Evolutionary conservation across 768 basidiomycete species (phyloP), one percentile per base, ranked within the genome.

Genomic region (Trametes maxima): DNA sequence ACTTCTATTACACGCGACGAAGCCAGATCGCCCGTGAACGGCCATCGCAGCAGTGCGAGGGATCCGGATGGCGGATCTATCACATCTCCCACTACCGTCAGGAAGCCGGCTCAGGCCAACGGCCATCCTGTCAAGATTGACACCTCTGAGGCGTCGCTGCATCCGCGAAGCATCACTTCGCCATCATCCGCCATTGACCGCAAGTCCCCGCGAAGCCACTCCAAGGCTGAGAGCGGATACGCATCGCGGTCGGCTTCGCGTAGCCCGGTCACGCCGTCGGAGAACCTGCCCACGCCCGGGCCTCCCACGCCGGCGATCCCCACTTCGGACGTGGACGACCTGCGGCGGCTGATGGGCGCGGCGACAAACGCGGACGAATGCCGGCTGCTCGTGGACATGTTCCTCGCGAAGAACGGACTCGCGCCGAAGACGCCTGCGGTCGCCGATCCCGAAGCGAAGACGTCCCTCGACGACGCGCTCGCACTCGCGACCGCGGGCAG

Each of bases 321-420:
- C 40, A 77, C 80, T 42, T 71, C 76, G 33, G 78, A 86, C 58
- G 82, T 87, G 24, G 75, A 78, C 12, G 87, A 92, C 52, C 82
- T 96, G 76, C 86, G 89, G 35, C 79, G 80, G 19, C 77, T 90
- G 58, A 74, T 95, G 17, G 73, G 81, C 10, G 82, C 76, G 51
- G 92, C 94, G 14, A 88, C 88, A 1, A 85, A 81, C 44, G 89
- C 83, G 47, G 86, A 88, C 61, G 94, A 96, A 76, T 94, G 93
- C 70, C 89, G 90, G 52, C 77, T 95, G 44, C 85, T 95, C 58
- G 80, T 94, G 28, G 88, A 92, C 64, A 90, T 93, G 79, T 89
- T 91, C 75, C 77, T 96, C 59, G 80, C 85, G 13, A 57, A 64
- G 52, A 64, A 60, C 51, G 69, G 65, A 17, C 52, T 63, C 45